Evolutionary conservation across 306 rosid genomes (phyloP), one percentile per base, ranked within the genome.

Genomic region (Lathyrus sativus): DNA sequence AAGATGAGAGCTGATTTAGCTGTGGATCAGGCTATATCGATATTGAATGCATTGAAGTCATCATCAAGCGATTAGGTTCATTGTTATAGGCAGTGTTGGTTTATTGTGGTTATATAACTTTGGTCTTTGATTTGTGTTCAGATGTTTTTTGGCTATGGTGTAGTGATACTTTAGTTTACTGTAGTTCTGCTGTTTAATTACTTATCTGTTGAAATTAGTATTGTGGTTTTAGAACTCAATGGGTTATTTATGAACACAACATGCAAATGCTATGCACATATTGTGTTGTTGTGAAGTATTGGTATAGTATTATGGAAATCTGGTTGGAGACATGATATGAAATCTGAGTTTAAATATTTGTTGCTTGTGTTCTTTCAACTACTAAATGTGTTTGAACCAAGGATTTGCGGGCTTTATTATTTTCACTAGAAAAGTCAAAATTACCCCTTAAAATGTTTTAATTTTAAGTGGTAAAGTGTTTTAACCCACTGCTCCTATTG

Each of bases 11-110:
- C 71, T 3, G 67, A 80, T 60, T 67, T 89, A 19, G 41, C 68
- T 2, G 62, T 49, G 37, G 84, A 88, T 1, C 80, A 69, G 31
- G 45, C 83, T 2, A 64, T 14, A 64, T 22, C 81, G 81, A 65
- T 87, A 14, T 33, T 70, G 62, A 85, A 89, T 31, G 84, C 90
- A 0, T 73, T 65, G 41, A 73, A 72, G 49, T 61, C 88, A 0
- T 28, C 62, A 3, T 56, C 38, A 13, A 13, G 62, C 11, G 6
- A 13, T 56, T 56, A 56, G 62, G 39, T 56, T 56, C 28, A 19
- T 28, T 26, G 17, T 56, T 11, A 12, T 12, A 6, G 37, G 39
- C 13, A 56, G 5, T 9, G 19, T 3, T 56, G 39, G 17, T 26
- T 56, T 28, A 6, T 38, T 56, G 38, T 26, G 38, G 18, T 17